Evolutionary conservation across 2,329 filamentous ascomycete species (phyloP).

Genomic region (Ascochyta pisi): DNA sequence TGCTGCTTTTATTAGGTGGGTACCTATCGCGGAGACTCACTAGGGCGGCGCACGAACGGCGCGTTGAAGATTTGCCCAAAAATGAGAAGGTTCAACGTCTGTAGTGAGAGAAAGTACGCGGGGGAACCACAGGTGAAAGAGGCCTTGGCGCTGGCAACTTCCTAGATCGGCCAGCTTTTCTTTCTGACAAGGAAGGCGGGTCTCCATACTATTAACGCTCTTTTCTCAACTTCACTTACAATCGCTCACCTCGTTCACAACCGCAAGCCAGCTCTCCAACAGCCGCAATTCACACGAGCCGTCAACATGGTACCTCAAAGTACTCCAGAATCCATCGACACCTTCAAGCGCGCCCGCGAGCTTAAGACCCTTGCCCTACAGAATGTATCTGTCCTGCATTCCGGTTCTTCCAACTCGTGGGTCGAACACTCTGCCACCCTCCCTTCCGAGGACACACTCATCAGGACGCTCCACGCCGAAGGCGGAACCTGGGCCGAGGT

Average conservation of each 20-base stretch:
- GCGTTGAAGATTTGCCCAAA: too few relatives aligned
- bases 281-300: neutral
- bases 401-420: constrained; percentile 1
- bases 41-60: too few relatives aligned
- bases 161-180: neutral
- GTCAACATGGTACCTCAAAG: constrained; percentile 10
- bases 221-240: neutral
- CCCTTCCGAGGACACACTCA: constrained; percentile 43
- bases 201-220: neutral
- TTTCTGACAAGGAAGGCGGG: neutral
- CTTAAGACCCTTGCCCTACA: constrained; percentile 25
- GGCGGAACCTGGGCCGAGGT: constrained; percentile 40
- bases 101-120: too few relatives aligned
- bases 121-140: too few relatives aligned
- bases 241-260: too few relatives aligned
- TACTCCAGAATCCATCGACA: neutral
- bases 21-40: too few relatives aligned
- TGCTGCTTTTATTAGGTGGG: too few relatives aligned
- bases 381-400: constrained; percentile 21
- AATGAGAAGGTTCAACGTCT: too few relatives aligned
- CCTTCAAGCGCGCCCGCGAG: constrained; percentile 24
- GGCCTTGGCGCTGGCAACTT: neutral
- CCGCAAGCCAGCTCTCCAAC: neutral
- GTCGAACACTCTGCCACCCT: constrained; percentile 16
- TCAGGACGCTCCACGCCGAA: constrained; percentile 41